Evolutionary conservation across 306 rosid genomes (phyloP), one percentile per base, ranked within the genome.

Genomic region (Datisca glomerata): DNA sequence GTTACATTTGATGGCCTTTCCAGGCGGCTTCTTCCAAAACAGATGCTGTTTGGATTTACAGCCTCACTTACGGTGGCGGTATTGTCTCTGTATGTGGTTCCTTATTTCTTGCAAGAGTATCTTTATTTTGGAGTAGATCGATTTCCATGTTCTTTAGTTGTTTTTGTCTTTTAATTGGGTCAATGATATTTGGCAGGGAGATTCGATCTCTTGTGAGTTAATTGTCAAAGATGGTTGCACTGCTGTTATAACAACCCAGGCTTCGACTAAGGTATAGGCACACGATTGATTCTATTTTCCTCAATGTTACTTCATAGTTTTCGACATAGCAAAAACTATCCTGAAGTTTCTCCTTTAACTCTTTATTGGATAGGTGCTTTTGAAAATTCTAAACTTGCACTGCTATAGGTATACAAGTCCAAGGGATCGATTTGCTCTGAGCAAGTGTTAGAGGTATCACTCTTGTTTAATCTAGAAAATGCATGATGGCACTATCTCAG

Each of bases 231-330:
- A 70, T 53, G 63, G 57, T 43, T 74, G 89, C 71, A 74, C 83
- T 38, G 59, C 78, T 50, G 86, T 60, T 24, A 57, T 87, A 22
- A 74, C 94, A n/a, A 87, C 97, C 40, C 97, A 87, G 57, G 66
- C 93, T 49, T 87, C 94, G 33, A 87, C 97, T n/a, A 87, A 87
- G 94, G 94, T 86, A 14, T 10, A n/a, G n/a, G n/a, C n/a, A n/a
- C n/a, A n/a, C n/a, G n/a, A n/a, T n/a, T n/a, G n/a, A n/a, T n/a
- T 16, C 7, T 23, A 11, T 48, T 35, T 25, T 11, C 14, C 36
- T 18, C 12, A 6, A 33, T 12, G 22, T 13, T 25, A 34, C 43
- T 60, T 55, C 7, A 20, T 60, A 24, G 10, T 12, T 31, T 21
- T 6, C 36, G n/a, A 31, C 3, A 8, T 31, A 8, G 36, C 36